Evolutionary conservation across 805 yeast species (phyloP), one percentile per base, ranked within the genome.

Genomic region (Spathaspora sp.): DNA sequence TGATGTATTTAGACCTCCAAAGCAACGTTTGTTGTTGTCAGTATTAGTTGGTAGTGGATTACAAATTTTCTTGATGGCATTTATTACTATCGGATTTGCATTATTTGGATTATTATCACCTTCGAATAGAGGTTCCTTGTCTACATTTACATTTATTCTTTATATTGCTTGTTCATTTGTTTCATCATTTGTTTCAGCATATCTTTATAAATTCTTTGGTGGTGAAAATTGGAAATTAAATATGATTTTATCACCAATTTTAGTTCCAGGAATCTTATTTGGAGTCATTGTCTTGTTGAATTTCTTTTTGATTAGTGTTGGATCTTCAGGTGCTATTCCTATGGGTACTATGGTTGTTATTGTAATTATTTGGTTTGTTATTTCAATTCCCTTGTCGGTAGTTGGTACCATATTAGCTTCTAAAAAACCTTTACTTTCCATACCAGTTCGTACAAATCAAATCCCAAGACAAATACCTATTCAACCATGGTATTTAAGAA

Each of bases 301-400:
- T 70, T 83, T 93, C 72, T 86, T 92, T 69, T 78, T 94, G 63
- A 79, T 92, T 45, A 78, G 77, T 61, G 93, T 77, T 17, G 78
- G 82, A 44, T 89, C 97, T 0, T 90, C 97, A 0, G 98, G 97
- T 46, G 97, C 97, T 1, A 89, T 93, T 52, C 99, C 99, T 46
- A 69, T 87, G 45, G 96, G 96, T 17, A 90, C 97, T 17, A 83
- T 94, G 85, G 64, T 86, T 46, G 93, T 91, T 6, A 81, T 94
- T 42, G 77, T 92, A 6, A 67, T 81, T 5, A 82, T 94, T 52
- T 94, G 99, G 99, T 87, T 89, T 60, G 67, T 85, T 26, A 76
- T 94, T 49, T 87, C 96, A 14, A 79, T 90, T 35, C 99, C 99
- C 31, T 75, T 92, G 50, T 86, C 97, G 0, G 77, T 86, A 3